Evolutionary conservation across 2,329 filamentous ascomycete genomes (phyloP).

Genomic region (Tolypocladium endophyticum): DNA sequence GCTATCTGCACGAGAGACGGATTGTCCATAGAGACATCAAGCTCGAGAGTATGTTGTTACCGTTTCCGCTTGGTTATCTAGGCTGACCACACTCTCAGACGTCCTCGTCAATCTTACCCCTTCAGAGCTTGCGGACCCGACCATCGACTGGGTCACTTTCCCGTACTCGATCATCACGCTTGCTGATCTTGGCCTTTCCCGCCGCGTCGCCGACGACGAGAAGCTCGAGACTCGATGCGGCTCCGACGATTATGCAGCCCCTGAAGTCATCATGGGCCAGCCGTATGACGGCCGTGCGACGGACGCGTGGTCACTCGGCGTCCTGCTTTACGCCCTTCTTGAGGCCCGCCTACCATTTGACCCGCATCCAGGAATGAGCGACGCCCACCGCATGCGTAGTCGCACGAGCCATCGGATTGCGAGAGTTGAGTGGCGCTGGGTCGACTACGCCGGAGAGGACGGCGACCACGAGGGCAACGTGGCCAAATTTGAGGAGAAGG

Average conservation of each 20-base stretch:
- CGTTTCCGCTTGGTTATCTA: background rate
- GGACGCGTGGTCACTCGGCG: constrained; percentile 91
- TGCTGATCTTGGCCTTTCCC: constrained; percentile 82
- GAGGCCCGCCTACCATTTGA: constrained; percentile 93
- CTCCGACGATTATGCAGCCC: constrained; percentile 93
- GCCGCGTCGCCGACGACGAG: constrained; percentile 75
- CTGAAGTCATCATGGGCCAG: constrained; percentile 91
- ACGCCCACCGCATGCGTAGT: constrained; percentile 65
- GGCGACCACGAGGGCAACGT: constrained; percentile 70
- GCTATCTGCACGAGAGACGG: constrained; percentile 71
- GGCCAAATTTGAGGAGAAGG: constrained; percentile 50
- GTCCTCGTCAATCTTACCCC: constrained; percentile 79
- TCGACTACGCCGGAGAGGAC: constrained; percentile 71
- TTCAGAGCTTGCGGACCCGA: constrained; percentile 51
- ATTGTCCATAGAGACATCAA: constrained; percentile 98
- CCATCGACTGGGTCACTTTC: constrained; percentile 61
- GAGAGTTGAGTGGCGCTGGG: constrained; percentile 91
- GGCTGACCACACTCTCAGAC: constrained; percentile 41
- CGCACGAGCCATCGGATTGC: constrained; percentile 91
- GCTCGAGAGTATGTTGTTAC: constrained; percentile 63
- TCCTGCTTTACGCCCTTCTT: constrained; percentile 84
- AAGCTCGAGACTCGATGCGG: constrained; percentile 90
- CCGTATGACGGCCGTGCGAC: constrained; percentile 86
- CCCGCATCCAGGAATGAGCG: constrained; percentile 69
- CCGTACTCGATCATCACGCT: constrained; percentile 78